phyloP scores from a whole-genome alignment of 2,329 filamentous ascomycete genomes.

The Colletotrichum acutatum region DNA sequence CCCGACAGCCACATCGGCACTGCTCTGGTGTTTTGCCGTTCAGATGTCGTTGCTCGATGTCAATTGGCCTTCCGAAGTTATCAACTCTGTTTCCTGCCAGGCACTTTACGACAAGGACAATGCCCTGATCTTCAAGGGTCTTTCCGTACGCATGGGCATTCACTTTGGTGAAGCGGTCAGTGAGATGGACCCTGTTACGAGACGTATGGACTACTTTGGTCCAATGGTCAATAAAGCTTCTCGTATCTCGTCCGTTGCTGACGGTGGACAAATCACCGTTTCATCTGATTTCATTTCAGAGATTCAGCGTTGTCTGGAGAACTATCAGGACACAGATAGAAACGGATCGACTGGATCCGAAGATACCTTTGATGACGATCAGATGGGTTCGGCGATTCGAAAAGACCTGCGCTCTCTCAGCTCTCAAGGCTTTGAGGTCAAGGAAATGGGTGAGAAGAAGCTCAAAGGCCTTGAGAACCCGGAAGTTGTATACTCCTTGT shows the following conservation, averaged over 20 bases:
- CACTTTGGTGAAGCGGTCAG: slow-evolving; percentile 96
- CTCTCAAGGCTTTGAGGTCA: slow-evolving; percentile 94
- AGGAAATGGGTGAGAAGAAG: slow-evolving; percentile 94
- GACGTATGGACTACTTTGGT: slow-evolving; percentile 99
- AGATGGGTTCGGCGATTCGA: slow-evolving; percentile 81
- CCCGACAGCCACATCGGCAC: slow-evolving; percentile 90
- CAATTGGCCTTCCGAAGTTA: slow-evolving; percentile 91
- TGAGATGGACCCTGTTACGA: slow-evolving; percentile 94
- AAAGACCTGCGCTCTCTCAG: slow-evolving; percentile 88
- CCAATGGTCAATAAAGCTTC: slow-evolving; percentile 99
- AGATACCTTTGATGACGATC: slow-evolving; percentile 77
- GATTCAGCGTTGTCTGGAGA: slow-evolving; percentile 90
- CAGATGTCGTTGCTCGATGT: slow-evolving; percentile 89
- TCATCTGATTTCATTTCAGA: slow-evolving; percentile 98
- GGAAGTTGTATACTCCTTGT: slow-evolving; percentile 94
- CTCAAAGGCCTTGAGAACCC: slow-evolving; percentile 98
- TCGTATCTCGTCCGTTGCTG: slow-evolving; percentile 92
- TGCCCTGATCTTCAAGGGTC: slow-evolving; percentile 89
- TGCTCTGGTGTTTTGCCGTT: slow-evolving; percentile 96
- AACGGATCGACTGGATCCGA: slow-evolving; percentile 76
- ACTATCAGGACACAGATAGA: slow-evolving; percentile 86
- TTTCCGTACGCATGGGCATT: slow-evolving; percentile 97
- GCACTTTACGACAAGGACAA: slow-evolving; percentile 85
- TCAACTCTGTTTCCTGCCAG: slow-evolving; percentile 87
- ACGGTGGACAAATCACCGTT: slow-evolving; percentile 96